These are phyloP conservation scores for Grosmannia penicillata DNA, from an alignment of 2,329 filamentous ascomycete species.

Conservation along the genomic window DNA sequence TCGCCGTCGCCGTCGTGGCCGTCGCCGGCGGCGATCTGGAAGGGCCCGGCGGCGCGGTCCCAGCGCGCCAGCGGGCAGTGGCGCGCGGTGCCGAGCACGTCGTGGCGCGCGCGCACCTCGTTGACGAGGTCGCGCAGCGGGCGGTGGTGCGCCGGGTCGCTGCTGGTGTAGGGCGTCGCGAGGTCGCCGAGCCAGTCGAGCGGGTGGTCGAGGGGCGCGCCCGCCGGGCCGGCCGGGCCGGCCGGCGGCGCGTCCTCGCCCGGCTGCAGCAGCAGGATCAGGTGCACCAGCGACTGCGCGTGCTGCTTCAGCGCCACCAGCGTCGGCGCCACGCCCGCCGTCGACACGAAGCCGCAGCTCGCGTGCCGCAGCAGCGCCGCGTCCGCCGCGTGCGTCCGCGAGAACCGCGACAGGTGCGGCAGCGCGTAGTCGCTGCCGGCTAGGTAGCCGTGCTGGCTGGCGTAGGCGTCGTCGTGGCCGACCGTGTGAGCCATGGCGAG, in stretches of 20 bases:
- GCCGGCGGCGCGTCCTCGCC: slow-evolving; percentile 3
- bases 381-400: slow-evolving; percentile 17
- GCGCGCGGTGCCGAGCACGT: slow-evolving; percentile 24
- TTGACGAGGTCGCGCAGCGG: slow-evolving; percentile 33
- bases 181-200: slow-evolving; percentile 44
- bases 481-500: slow-evolving; percentile 9
- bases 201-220: slow-evolving; percentile 21
- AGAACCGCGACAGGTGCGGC: slow-evolving; percentile 25
- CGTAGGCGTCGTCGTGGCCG: slow-evolving; percentile 9
- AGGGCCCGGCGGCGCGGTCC: slow-evolving; percentile 12
- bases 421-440: slow-evolving; percentile 24
- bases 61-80: slow-evolving; percentile 28
- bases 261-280: slow-evolving; percentile 34
- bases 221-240: neutral
- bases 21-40: neutral
- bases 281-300: slow-evolving; percentile 37
- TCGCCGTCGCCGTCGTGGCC: neutral
- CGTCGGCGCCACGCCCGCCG: slow-evolving; percentile 32
- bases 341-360: slow-evolving; percentile 44
- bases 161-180: slow-evolving; percentile 29
- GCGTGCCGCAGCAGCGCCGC: slow-evolving; percentile 27
- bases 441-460: slow-evolving; percentile 12
- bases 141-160: slow-evolving; percentile 29
- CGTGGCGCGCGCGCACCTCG: slow-evolving; percentile 25
- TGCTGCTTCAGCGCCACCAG: slow-evolving; percentile 45